phyloP scores from a whole-genome alignment of 1,139 yeast genomes.

The Hansenula lynferdii region DNA sequence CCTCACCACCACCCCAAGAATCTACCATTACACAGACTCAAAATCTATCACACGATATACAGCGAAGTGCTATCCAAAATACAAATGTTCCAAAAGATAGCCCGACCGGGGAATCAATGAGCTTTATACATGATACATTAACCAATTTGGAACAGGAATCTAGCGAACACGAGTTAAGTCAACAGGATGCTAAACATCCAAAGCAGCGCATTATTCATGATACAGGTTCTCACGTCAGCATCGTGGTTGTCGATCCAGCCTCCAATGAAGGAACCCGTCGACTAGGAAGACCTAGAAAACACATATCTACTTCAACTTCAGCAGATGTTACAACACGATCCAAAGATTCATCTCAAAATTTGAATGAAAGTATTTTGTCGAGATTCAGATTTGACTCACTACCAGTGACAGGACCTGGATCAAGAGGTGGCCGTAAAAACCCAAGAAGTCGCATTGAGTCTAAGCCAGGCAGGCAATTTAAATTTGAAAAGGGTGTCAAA shows the following conservation, averaged over 20 bases:
- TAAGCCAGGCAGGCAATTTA: constrained; percentile 5
- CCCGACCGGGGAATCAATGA: constrained; percentile 4
- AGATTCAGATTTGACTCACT: constrained; percentile 20
- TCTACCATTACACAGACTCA: neutral
- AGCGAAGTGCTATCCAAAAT: no score
- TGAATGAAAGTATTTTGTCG: constrained; percentile 18
- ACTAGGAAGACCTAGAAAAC: constrained; percentile 22
- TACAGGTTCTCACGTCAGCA: constrained; percentile 16
- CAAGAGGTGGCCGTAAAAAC: constrained; percentile 20
- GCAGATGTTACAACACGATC: constrained; percentile 7
- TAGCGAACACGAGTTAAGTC: neutral
- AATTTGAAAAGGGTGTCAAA: neutral
- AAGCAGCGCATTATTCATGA: constrained; percentile 20
- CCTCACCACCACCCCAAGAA: constrained; percentile 1
- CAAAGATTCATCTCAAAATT: constrained; percentile 11
- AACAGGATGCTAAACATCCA: constrained; percentile 7
- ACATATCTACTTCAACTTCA: neutral
- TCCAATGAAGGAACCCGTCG: constrained; percentile 18
- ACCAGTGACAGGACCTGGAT: constrained; percentile 24
- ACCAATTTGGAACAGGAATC: neutral
- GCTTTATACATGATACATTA: constrained; percentile 12
- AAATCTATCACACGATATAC: no score
- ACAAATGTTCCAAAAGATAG: constrained; percentile 4
- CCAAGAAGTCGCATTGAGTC: neutral
- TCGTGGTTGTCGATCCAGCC: constrained; percentile 24